Conservation (phyloP, 2,329 filamentous ascomycete genomes). For the Calonectria crousiana region DNA sequence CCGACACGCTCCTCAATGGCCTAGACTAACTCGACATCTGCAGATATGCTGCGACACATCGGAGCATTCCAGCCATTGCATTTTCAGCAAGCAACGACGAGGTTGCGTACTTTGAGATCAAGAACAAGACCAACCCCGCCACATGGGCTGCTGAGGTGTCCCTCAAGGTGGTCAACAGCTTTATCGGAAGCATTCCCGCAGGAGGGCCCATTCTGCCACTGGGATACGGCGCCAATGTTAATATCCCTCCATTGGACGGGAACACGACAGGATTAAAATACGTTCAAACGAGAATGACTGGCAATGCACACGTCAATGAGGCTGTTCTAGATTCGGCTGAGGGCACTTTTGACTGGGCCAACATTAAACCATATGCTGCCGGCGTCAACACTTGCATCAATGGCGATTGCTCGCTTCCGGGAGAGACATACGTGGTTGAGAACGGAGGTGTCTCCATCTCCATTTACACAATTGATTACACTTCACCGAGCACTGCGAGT, state of each 20-base stretch:
- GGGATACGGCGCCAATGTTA: slow-evolving; percentile 65
- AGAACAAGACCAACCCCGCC: slow-evolving; percentile 57
- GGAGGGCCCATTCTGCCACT: slow-evolving; percentile 55
- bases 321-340: slow-evolving; percentile 58
- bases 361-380: slow-evolving; percentile 51
- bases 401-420: slow-evolving; percentile 62
- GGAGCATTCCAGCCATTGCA: slow-evolving; percentile 63
- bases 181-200: slow-evolving; percentile 53
- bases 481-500: slow-evolving; percentile 53
- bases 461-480: slow-evolving; percentile 64
- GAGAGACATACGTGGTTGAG: slow-evolving; percentile 62
- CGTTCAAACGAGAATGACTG: slow-evolving; percentile 61
- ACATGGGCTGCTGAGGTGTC: slow-evolving; percentile 57
- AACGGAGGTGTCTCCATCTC: slow-evolving; percentile 56
- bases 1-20: no score
- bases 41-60: slow-evolving; percentile 62
- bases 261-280: slow-evolving; percentile 56
- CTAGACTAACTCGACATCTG: not conserved
- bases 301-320: slow-evolving; percentile 60
- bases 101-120: slow-evolving; percentile 53
- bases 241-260: slow-evolving; percentile 59
- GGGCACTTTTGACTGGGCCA: slow-evolving; percentile 57
- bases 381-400: slow-evolving; percentile 64
- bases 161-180: slow-evolving; percentile 57
- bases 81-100: slow-evolving; percentile 59